A percentile compares a stretch with the other conserved stretches of the same genome.
Conservation (phyloP, 2,329 filamentous ascomycete genomes). For the Botrytis galanthina region DNA sequence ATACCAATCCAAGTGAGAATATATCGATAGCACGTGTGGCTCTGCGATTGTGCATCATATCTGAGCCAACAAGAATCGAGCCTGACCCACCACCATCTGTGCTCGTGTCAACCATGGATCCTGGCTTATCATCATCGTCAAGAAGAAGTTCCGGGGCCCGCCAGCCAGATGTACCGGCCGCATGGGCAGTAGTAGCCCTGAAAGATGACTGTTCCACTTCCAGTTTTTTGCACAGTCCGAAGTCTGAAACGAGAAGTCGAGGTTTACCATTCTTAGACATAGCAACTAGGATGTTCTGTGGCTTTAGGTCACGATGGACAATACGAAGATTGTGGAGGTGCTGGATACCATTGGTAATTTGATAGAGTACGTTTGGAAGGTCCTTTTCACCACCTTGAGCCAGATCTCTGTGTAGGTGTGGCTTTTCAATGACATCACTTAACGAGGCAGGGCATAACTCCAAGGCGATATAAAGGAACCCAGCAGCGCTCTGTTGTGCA, state of each 20-base stretch:
- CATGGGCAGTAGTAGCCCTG: conserved; percentile 89
- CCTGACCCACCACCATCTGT: conserved; percentile 63
- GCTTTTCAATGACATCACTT: conserved; percentile 84
- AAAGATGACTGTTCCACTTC: conserved; percentile 94
- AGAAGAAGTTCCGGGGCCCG: conserved; percentile 90
- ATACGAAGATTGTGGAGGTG: conserved; percentile 91
- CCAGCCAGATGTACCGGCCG: conserved; percentile 92
- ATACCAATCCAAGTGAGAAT: conserved; percentile 95
- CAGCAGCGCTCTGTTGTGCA: conserved; percentile 81
- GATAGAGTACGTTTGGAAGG: conserved; percentile 75
- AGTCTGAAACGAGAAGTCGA: conserved; percentile 93
- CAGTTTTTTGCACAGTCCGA: conserved; percentile 95
- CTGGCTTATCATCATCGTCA: conserved; percentile 65
- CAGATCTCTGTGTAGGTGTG: conserved; percentile 62
- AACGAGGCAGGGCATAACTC: conserved; percentile 93
- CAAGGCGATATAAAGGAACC: conserved; percentile 93
- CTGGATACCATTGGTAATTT: conserved; percentile 84
- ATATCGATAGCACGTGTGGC: conserved; percentile 97
- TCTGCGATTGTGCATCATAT: conserved; percentile 64
- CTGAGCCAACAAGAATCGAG: conserved; percentile 55
- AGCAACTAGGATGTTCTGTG: conserved; percentile 91
- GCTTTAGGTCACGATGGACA: conserved; percentile 95
- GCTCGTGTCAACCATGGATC: conserved; percentile 48
- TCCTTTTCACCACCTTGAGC: conserved; percentile 72
- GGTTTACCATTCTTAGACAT: conserved; percentile 68